These are phyloP conservation scores for Trichocladium uniseriatum DNA, from an alignment of 495 filamentous ascomycete genomes.

Conservation along the genomic window DNA sequence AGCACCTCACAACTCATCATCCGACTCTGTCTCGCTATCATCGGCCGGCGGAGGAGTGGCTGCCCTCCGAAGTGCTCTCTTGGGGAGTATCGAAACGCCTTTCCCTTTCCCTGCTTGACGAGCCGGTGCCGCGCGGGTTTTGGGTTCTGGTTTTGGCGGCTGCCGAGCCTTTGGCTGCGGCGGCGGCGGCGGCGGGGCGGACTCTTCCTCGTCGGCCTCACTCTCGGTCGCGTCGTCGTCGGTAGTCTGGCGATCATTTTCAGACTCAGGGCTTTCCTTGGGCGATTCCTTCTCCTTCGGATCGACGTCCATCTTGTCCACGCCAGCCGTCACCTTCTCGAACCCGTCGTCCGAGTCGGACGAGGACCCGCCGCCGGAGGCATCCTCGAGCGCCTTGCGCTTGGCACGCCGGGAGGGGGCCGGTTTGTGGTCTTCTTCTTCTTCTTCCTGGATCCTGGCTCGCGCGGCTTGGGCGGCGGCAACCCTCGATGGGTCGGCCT, in stretches of 20 bases:
- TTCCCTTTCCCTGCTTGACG: slow-evolving; percentile 5
- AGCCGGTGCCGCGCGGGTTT: neutral
- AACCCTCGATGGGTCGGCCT: slow-evolving; percentile 40
- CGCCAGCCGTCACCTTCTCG: slow-evolving; percentile 26
- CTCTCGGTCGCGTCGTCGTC: slow-evolving; percentile 31
- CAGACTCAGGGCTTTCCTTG: slow-evolving; percentile 15
- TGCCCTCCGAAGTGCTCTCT: slow-evolving; percentile 18
- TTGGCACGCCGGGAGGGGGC: slow-evolving; percentile 36
- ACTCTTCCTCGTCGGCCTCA: slow-evolving; percentile 37
- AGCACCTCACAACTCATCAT: slow-evolving; percentile 35
- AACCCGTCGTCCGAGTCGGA: slow-evolving; percentile 40
- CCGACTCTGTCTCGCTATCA: slow-evolving; percentile 35
- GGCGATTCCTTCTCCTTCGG: slow-evolving; percentile 6
- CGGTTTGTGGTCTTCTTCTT: neutral
- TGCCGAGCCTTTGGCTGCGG: slow-evolving; percentile 8
- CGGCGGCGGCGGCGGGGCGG: slow-evolving; percentile 12
- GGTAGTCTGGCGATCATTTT: slow-evolving; percentile 30
- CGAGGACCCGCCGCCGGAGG: slow-evolving; percentile 31
- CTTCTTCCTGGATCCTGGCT: neutral
- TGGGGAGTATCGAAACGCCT: slow-evolving; percentile 9
- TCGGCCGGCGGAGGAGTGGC: slow-evolving; percentile 17
- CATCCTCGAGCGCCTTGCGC: slow-evolving; percentile 36
- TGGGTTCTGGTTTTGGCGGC: neutral
- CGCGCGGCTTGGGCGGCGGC: slow-evolving; percentile 10
- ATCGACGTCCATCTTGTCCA: slow-evolving; percentile 47